phyloP scores from a whole-genome alignment of 1,284 basidiomycete species.

The Sanghuangporus weigelae region DNA sequence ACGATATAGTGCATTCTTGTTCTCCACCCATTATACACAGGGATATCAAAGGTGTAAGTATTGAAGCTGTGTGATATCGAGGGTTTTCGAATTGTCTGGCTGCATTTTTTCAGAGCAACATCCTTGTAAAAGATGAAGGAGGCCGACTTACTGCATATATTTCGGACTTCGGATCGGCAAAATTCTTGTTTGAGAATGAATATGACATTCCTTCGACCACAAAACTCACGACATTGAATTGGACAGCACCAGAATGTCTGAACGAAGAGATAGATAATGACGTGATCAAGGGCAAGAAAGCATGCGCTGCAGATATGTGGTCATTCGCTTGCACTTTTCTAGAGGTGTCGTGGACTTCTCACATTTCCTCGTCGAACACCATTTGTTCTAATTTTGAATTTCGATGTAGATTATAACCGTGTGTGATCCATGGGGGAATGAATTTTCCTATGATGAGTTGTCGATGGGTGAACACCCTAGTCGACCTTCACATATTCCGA shows the following conservation, averaged over 20 bases:
- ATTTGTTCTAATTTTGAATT: background rate
- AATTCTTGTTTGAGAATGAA: background rate
- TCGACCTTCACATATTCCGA: background rate
- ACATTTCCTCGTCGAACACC: background rate
- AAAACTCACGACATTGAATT: background rate
- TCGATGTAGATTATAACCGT: background rate
- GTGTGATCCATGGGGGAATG: background rate
- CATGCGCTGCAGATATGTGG: conserved; percentile 3
- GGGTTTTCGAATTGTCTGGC: too few relatives aligned
- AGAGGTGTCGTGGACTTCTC: background rate
- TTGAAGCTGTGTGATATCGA: background rate
- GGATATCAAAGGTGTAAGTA: conserved; percentile 3
- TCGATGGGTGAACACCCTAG: background rate
- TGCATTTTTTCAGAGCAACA: background rate
- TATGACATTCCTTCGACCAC: background rate
- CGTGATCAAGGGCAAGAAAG: background rate
- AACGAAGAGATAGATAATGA: background rate
- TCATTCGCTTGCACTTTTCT: conserved; percentile 9
- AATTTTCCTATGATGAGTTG: background rate
- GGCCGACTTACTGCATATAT: background rate
- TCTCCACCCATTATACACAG: background rate
- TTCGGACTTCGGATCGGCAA: conserved; percentile 4
- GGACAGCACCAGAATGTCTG: conserved; percentile 3
- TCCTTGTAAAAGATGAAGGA: background rate
- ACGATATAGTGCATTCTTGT: background rate